These are phyloP conservation scores for Triticum dicoccoides DNA, from an alignment of 176 grass and related monocot genomes.

Conservation along the genomic window DNA sequence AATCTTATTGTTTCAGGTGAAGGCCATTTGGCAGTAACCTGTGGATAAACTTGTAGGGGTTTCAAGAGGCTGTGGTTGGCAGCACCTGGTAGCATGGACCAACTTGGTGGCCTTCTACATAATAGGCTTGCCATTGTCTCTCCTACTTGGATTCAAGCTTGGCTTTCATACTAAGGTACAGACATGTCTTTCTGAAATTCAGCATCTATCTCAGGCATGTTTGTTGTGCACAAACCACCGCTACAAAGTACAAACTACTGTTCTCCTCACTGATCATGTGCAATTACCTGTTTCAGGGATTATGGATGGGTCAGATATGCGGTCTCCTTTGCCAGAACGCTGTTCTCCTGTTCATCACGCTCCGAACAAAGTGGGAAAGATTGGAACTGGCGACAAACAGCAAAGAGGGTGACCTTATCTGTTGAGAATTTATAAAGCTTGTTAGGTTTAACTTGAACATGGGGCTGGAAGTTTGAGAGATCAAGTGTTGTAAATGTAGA, in stretches of 20 bases:
- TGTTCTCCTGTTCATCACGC: slow-evolving; percentile 38
- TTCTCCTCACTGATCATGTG: not conserved
- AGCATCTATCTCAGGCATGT: not conserved
- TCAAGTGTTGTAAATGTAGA: not conserved
- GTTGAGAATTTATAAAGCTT: not conserved
- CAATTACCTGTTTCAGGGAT: slow-evolving; percentile 27
- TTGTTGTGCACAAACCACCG: not conserved
- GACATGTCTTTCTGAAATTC: not conserved
- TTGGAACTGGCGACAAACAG: slow-evolving; percentile 14
- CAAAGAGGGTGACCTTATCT: slow-evolving; percentile 14
- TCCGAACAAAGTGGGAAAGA: slow-evolving; percentile 41
- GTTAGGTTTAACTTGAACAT: not conserved
- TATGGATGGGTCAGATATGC: slow-evolving; percentile 50
- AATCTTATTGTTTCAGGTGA: not conserved
- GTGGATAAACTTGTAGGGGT: slow-evolving; percentile 39
- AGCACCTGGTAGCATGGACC: slow-evolving; percentile 62
- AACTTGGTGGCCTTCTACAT: slow-evolving; percentile 71
- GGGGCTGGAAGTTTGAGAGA: not conserved
- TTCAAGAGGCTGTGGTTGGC: slow-evolving; percentile 67
- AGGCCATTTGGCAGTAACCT: not conserved
- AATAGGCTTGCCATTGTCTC: slow-evolving; percentile 44
- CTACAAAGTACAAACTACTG: not conserved
- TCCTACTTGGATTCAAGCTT: slow-evolving; percentile 54
- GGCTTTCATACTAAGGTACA: slow-evolving; percentile 48
- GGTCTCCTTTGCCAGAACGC: slow-evolving; percentile 43